phyloP scores from a whole-genome alignment of 2,329 filamentous ascomycete species.

The Ceratocystis destructans region DNA sequence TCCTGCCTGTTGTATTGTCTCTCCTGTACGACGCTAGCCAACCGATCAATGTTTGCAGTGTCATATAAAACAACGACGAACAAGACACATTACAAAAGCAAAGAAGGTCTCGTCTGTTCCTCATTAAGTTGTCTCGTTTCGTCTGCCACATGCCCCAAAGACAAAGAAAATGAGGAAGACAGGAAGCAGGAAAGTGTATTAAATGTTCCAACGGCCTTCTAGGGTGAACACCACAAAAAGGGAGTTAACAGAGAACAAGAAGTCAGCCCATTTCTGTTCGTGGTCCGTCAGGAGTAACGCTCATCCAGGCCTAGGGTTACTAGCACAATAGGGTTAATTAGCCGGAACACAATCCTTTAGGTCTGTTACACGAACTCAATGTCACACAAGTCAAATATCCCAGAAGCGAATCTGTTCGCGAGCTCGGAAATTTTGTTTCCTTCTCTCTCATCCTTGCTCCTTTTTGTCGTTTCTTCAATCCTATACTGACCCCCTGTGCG shows the following conservation, averaged over 20 bases:
- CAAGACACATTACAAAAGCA: background rate
- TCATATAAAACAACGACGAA: background rate
- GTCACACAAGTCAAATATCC: slow-evolving; percentile 1
- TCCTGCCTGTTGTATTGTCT: background rate
- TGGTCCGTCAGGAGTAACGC: background rate
- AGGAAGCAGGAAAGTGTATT: background rate
- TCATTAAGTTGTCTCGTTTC: background rate
- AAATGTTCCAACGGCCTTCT: too few species aligned
- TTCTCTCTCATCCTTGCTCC: background rate
- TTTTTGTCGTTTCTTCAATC: background rate
- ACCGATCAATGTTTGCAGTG: background rate
- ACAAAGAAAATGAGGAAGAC: background rate
- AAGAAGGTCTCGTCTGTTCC: background rate
- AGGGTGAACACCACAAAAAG: background rate
- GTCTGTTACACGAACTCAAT: background rate
- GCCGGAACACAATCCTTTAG: background rate
- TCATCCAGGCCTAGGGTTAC: background rate
- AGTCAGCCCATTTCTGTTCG: background rate
- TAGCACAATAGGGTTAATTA: accelerated
- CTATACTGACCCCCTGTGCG: background rate
- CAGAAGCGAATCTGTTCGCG: slow-evolving; percentile 5
- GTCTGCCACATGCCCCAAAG: background rate
- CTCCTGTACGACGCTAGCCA: background rate
- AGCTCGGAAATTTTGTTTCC: background rate
- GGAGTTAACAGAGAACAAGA: background rate